Base-by-base conservation (phyloP, 2,329 filamentous ascomycete species). In the Cladorrhinum sp. region DNA sequence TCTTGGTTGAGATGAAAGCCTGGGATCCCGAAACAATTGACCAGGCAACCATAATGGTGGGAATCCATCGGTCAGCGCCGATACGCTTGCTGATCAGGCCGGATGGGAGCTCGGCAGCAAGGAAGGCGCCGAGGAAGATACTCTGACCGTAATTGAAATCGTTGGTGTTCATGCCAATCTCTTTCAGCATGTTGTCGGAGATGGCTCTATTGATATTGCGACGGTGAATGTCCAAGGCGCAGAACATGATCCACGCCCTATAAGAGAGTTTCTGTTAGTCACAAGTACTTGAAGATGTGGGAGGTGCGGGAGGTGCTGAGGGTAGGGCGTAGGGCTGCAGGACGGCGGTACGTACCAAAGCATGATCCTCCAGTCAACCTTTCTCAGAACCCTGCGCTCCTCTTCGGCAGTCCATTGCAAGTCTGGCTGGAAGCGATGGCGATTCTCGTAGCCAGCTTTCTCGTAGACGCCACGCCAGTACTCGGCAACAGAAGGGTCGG, bases 361-460 rank as follows among this genome's bases (percentile, higher is more conserved):
- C 68, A 73, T 71, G 56, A 76, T 74, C 20, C 69, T 64, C 1
- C 73, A 69, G 66, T 72, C 70, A 41, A 83, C 77, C 74, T 83
- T 85, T 55, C 78, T 72, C 23, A 84, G 76, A 8, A 85, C 68
- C 58, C 72, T 76, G 67, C 73, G 76, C 69, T 85, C 82, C 64
- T 85, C 82, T 54, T 77, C 74, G 16, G 76, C 72, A 59, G 78
- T 81, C 85, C 79, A 87, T 66, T 79, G 76, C 61, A 79, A 81
- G 2, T 74, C 69, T 0, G 83, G 82, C 63, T 88, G 84, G 67
- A 84, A 88, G 12, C 85, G 79, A 68, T 88, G 85, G 0, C 79
- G 74, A 18, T 85, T 85, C 71, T 88, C 85, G 65, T 87, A 88
- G 0, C 72, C 63, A 1, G 82, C 81, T 6, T 79, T 78, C 63